A percentile compares a stretch with the other conserved stretches of the same genome.
phyloP scores from a whole-genome alignment of 148 eudicot genomes.

The Cornus kousa region DNA sequence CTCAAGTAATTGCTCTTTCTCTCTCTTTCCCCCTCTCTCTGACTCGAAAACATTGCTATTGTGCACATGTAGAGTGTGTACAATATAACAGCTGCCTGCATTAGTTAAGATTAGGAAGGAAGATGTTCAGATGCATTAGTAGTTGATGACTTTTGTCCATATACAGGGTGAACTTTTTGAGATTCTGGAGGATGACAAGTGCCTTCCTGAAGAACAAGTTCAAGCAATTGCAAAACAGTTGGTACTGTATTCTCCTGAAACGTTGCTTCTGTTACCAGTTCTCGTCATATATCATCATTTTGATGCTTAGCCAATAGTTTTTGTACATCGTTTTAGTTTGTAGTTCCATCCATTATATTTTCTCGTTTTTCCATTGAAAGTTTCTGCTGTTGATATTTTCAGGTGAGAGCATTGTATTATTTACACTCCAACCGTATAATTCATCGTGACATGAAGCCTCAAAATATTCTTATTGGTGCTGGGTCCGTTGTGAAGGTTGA shows the following conservation, averaged over 20 bases:
- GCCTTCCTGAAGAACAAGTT: slow-evolving; percentile 97
- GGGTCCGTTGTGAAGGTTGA: slow-evolving; percentile 88
- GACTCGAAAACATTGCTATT: background rate
- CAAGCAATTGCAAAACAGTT: slow-evolving; percentile 97
- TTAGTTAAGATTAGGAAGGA: background rate
- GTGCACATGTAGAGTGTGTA: background rate
- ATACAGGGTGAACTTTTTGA: slow-evolving; percentile 93
- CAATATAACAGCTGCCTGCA: background rate
- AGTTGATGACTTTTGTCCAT: slow-evolving; percentile 5
- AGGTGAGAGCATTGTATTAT: slow-evolving; percentile 94
- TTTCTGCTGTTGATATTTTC: slow-evolving; percentile 16
- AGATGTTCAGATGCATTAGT: background rate
- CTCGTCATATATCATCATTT: background rate
- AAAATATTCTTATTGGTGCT: slow-evolving; percentile 93
- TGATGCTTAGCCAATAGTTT: background rate
- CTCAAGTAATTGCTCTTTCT: slow-evolving; percentile 57
- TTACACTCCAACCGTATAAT: slow-evolving; percentile 94
- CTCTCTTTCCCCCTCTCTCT: background rate
- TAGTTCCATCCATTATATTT: background rate
- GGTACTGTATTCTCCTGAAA: slow-evolving; percentile 44
- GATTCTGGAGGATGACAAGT: slow-evolving; percentile 95
- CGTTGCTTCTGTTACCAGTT: background rate
- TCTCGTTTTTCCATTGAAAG: background rate
- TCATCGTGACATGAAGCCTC: slow-evolving; percentile 99
- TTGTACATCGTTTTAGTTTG: background rate